These are phyloP conservation scores for Pyronema domesticum DNA, from an alignment of 495 filamentous ascomycete genomes.

Conservation along the genomic window DNA sequence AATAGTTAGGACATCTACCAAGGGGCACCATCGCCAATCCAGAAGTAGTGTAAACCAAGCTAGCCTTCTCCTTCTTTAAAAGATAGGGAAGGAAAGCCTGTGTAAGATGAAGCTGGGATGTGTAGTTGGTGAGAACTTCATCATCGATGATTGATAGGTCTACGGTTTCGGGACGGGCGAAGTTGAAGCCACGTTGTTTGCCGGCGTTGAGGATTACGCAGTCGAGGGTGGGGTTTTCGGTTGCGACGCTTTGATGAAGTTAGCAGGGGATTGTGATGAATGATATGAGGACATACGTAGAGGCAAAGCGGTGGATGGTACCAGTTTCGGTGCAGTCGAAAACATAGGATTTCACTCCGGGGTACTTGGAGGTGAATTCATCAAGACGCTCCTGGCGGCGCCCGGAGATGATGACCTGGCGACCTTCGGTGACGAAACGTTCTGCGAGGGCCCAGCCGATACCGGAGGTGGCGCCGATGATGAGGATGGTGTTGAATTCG, in stretches of 20 bases:
- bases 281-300: slow-evolving; percentile 26
- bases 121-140: slow-evolving; percentile 54
- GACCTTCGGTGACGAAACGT: slow-evolving; percentile 42
- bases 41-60: slow-evolving; percentile 35
- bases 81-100: slow-evolving; percentile 48
- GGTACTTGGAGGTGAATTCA: slow-evolving; percentile 40
- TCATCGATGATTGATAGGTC: slow-evolving; percentile 34
- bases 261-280: not conserved
- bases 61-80: slow-evolving; percentile 30
- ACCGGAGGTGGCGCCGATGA: slow-evolving; percentile 55
- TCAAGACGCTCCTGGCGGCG: slow-evolving; percentile 49
- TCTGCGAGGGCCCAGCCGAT: slow-evolving; percentile 50
- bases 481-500: slow-evolving; percentile 48
- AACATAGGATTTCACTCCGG: slow-evolving; percentile 26
- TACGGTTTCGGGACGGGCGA: slow-evolving; percentile 39
- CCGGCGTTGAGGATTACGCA: slow-evolving; percentile 40
- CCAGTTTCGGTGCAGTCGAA: slow-evolving; percentile 50
- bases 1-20: slow-evolving; percentile 35
- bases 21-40: slow-evolving; percentile 39
- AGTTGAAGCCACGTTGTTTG: slow-evolving; percentile 41
- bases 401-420: slow-evolving; percentile 43
- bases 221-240: slow-evolving; percentile 39
- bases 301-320: slow-evolving; percentile 38
- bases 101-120: slow-evolving; percentile 40
- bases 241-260: slow-evolving; percentile 32